Evolutionary conservation across 2,329 filamentous ascomycete genomes (phyloP), one percentile per base, ranked within the genome.

Genomic region (Xylaria multiplex): DNA sequence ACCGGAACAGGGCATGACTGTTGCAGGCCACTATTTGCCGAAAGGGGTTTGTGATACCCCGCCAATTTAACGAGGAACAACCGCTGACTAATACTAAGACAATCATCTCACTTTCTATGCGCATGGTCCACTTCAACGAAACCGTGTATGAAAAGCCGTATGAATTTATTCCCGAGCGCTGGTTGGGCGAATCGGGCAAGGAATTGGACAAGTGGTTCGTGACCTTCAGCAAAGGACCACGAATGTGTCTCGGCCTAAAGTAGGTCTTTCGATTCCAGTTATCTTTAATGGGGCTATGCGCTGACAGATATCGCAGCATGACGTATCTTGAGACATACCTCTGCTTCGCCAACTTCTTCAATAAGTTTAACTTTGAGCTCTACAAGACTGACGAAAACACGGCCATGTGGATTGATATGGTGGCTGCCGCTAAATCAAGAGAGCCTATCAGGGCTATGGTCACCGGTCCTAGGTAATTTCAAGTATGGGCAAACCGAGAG

Each of bases 131-230:
- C 30, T 54, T 57, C 42, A 64, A 69, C 11, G 56, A 60, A 3
- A 22, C 32, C 6, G 22, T 69, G n/a, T 69, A 58, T 19, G 35
- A 37, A 16, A 52, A 69, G 7, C 60, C 64, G 1, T 40, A 67
- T 13, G 57, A 55, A 19, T 69, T 69, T 35, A 59, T 64, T 7
- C 67, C 67, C 6, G 67, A 69, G 35, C 60, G 67, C 27, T 69
- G 67, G 67, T 53, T 69, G 2, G 60, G 58, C 6, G 45, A 58
- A 8, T 48, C 58, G 6, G 55, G 55, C 4, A 68, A 68, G 37
- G 57, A 66, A 30, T 37, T 69, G 27, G 67, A 69, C 14, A 62
- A 65, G n/a, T 69, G 60, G 60, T 67, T 69, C 30, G 64, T 69
- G 6, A 52, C 57, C 19, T 69, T 69, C 19, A 59, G 64, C 32